These are phyloP conservation scores for Chrysoporthe puriensis DNA, from an alignment of 2,329 filamentous ascomycete species.

Conservation along the genomic window DNA sequence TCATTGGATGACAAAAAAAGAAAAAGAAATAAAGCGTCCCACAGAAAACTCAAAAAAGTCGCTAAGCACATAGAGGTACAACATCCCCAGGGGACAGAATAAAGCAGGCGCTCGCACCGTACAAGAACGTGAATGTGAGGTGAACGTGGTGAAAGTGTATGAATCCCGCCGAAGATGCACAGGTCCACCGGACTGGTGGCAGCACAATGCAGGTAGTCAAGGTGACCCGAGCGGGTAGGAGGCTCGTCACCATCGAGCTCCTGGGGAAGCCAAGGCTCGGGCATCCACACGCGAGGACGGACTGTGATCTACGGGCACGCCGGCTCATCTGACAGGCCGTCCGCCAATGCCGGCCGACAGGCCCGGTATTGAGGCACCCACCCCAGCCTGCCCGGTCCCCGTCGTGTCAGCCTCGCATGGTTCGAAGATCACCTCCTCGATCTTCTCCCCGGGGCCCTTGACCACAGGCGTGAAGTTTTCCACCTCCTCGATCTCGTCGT, in stretches of 20 bases:
- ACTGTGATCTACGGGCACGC: not conserved
- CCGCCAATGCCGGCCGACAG: not conserved
- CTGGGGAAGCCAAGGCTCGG: not conserved
- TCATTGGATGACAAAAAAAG: slow-evolving; percentile 14
- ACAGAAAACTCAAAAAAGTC: not conserved
- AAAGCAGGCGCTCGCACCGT: slow-evolving; percentile 1
- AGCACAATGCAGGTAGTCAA: not conserved
- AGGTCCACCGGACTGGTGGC: not conserved
- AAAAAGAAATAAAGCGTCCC: not conserved
- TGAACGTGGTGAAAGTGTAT: not conserved
- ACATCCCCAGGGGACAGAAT: not conserved
- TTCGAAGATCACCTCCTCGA: slow-evolving; percentile 30
- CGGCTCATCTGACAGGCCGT: not conserved
- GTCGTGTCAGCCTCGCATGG: slow-evolving; percentile 19
- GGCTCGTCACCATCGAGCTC: not conserved
- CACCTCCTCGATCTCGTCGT: slow-evolving; percentile 50
- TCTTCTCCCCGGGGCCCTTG: slow-evolving; percentile 26
- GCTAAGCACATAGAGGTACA: slow-evolving; percentile 2
- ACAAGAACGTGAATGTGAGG: not conserved
- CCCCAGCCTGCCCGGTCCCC: slow-evolving; percentile 2
- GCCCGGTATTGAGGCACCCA: not conserved
- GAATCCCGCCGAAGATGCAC: no score
- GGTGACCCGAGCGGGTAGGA: not conserved
- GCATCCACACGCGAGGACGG: not conserved
- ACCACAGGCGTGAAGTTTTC: slow-evolving; percentile 30